Evolutionary conservation across 1,139 yeast species (phyloP), one percentile per base, ranked within the genome.

Genomic region (Saccharomycopsis phalli): DNA sequence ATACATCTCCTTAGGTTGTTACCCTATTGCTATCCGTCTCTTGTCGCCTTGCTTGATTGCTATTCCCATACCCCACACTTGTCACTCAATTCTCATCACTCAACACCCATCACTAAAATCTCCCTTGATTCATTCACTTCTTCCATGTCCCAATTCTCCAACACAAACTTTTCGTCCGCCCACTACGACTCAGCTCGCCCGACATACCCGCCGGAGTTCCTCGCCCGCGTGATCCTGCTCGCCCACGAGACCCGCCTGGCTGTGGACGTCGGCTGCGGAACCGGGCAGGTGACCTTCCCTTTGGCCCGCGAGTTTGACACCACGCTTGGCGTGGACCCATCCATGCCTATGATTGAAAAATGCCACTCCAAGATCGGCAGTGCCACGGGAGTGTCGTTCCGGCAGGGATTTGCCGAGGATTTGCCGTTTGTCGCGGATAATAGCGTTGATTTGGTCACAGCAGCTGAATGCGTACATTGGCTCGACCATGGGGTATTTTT

Each of bases 381-480:
- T 16, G 42, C 47, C 11, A 49, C 31, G 4, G 47, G 50, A 4
- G 47, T 46, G 39, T 42, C 49, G 2, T 50, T 60, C 44, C 42
- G 41, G 11, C 51, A 52, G 3, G 46, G 55, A 1, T 43, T 57
- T 2, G 69, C 62, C 10, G 71, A 65, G 45, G 50, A 53, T 6
- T 40, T 61, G n/a, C 16, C 45, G 40, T 43, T 52, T 35, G 28
- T 50, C 0, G 45, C 47, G 2, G 55, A 60, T 3, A 49, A 52
- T 6, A 59, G 71, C 0, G 66, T 74, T 8, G 88, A 80, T 53
- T 50, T 81, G 49, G 61, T 82, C n/a, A 70, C 83, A 1, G 78
- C 78, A 6, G 93, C 87, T 0, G 87, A 84, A 55, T 80, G 87
- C 37, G 71, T 73, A 11, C 95, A 84, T 56, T 84, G 94, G 94